Evolutionary conservation across 2,329 filamentous ascomycete genomes (phyloP).

Genomic region (Cladophialophora carrionii): DNA sequence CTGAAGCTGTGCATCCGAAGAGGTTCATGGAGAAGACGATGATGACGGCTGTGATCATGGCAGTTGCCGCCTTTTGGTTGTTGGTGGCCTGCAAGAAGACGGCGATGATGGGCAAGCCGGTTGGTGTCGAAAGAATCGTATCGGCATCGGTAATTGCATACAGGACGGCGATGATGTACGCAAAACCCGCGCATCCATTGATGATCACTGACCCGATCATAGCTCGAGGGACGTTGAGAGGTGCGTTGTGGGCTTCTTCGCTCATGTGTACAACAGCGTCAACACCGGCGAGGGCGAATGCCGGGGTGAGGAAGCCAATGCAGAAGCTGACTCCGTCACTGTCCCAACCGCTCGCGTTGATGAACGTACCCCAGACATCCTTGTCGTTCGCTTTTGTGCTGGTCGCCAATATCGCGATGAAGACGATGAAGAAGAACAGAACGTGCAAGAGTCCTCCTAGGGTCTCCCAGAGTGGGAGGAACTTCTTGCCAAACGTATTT

Average conservation of each 20-base stretch:
- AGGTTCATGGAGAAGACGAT: slow-evolving; percentile 39
- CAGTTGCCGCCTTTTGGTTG: slow-evolving; percentile 50
- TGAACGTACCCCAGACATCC: slow-evolving; percentile 52
- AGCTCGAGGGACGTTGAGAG: slow-evolving; percentile 52
- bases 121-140: slow-evolving; percentile 47
- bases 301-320: slow-evolving; percentile 45
- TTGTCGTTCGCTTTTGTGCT: slow-evolving; percentile 41
- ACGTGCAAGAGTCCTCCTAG: slow-evolving; percentile 42
- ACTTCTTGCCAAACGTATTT: slow-evolving; percentile 40
- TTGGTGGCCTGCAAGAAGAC: slow-evolving; percentile 55
- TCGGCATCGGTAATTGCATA: slow-evolving; percentile 51
- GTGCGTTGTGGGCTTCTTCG: slow-evolving; percentile 57
- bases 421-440: slow-evolving; percentile 45
- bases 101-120: slow-evolving; percentile 55
- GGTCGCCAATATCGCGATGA: slow-evolving; percentile 45
- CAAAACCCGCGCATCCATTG: slow-evolving; percentile 54
- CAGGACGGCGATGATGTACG: slow-evolving; percentile 51
- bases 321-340: slow-evolving; percentile 52
- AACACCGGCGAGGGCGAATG: slow-evolving; percentile 41
- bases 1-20: slow-evolving; percentile 41
- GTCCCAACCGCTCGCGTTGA: slow-evolving; percentile 53
- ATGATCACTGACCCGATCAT: slow-evolving; percentile 55
- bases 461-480: slow-evolving; percentile 42
- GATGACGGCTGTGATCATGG: slow-evolving; percentile 47
- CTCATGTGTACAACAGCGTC: slow-evolving; percentile 40